Percentiles rank a stretch among this genome's conserved stretches.
phyloP scores from a whole-genome alignment of 2,329 filamentous ascomycete species.

The Dichotomopilus funicola region DNA sequence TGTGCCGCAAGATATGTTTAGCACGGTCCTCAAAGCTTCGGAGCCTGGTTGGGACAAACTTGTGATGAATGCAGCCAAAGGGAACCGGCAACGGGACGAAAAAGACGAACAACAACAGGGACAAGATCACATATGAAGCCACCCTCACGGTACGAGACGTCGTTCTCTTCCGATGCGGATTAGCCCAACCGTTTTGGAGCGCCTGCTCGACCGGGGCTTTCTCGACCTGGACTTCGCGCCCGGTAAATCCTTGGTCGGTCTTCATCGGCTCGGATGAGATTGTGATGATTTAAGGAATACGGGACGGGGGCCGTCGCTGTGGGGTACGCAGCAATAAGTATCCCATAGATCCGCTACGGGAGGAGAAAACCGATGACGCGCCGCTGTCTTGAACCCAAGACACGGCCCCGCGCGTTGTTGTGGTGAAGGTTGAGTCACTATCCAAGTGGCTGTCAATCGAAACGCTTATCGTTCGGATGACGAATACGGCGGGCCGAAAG shows the following conservation, averaged over 20 bases:
- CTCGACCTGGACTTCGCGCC: not conserved
- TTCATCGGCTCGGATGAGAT: conserved; percentile 4
- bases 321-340: not conserved
- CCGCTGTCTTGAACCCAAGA: no score
- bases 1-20: conserved; percentile 38
- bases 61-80: conserved; percentile 6
- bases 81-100: conserved; percentile 24
- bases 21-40: conserved; percentile 40
- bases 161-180: not conserved
- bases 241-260: not conserved
- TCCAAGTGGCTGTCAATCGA: no score
- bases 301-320: not conserved
- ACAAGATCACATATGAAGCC: conserved; percentile 4
- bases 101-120: conserved; percentile 23
- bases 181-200: not conserved
- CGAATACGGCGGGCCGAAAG: no score
- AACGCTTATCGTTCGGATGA: no score
- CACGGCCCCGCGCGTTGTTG: no score
- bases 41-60: not conserved
- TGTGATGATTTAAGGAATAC: not conserved
- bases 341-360: not conserved
- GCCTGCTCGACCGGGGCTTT: not conserved
- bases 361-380: no score
- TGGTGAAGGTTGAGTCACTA: no score
- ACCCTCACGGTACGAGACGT: not conserved